A percentile compares a stretch with the other conserved stretches of the same genome.
These are phyloP conservation scores for Podospora bellae-mahoneyi DNA, from an alignment of 495 filamentous ascomycete genomes.

Conservation along the genomic window DNA sequence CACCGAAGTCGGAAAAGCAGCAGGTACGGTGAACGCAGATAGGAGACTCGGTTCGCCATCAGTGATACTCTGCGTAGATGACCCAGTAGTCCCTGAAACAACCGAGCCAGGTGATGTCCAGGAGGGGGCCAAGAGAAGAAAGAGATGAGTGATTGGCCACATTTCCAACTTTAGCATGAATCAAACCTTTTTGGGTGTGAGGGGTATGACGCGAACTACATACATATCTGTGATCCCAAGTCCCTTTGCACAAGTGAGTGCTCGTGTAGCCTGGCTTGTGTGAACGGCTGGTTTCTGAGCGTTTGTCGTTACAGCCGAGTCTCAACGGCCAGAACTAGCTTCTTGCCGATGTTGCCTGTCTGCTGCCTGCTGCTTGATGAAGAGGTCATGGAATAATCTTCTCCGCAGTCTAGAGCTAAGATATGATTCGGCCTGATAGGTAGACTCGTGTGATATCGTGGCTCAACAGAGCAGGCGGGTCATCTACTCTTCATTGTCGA, in stretches of 20 bases:
- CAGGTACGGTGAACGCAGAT: constrained; percentile 44
- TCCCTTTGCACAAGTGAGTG: not conserved
- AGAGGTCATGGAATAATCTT: not conserved
- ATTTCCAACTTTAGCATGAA: not conserved
- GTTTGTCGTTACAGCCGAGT: not conserved
- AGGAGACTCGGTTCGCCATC: not conserved
- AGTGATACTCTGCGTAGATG: not conserved
- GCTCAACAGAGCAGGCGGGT: not conserved
- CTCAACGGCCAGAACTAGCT: not conserved
- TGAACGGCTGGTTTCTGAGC: not conserved
- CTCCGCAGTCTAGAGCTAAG: not conserved
- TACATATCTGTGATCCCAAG: not conserved
- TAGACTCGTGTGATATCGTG: not conserved
- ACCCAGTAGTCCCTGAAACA: not conserved
- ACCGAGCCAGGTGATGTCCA: not conserved
- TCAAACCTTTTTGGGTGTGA: not conserved
- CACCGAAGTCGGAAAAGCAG: constrained; percentile 53
- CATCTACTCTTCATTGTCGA: not conserved
- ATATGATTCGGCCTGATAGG: not conserved
- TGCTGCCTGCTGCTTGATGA: not conserved
- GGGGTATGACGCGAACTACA: not conserved
- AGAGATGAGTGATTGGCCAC: not conserved
- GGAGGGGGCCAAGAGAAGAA: not conserved
- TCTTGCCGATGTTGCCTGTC: not conserved
- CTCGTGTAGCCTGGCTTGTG: not conserved